A percentile compares a stretch with the other conserved stretches of the same genome.
These are phyloP conservation scores for Cercospora berteroae DNA, from an alignment of 2,329 filamentous ascomycete species.

Conservation along the genomic window DNA sequence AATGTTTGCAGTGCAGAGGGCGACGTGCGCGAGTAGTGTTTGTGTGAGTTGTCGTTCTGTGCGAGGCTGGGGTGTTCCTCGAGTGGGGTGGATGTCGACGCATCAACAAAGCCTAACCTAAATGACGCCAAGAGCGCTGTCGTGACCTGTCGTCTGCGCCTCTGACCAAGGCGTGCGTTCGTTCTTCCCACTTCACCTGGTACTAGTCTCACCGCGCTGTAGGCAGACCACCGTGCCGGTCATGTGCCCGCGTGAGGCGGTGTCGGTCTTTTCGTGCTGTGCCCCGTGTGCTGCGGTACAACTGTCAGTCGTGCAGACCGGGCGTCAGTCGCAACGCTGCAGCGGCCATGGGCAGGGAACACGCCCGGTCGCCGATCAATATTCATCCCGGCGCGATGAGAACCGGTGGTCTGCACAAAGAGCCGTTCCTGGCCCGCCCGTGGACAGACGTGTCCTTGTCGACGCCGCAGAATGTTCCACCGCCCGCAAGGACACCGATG, in stretches of 20 bases:
- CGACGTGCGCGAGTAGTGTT: not conserved
- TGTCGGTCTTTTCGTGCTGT: not conserved
- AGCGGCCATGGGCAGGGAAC: not conserved
- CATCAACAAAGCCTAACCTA: constrained; percentile 4
- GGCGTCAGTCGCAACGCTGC: not conserved
- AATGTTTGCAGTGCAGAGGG: not conserved
- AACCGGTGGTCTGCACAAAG: not conserved
- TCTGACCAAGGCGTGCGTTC: not conserved
- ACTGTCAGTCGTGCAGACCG: not conserved
- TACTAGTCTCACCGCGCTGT: not conserved
- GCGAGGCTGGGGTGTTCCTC: constrained; percentile 5
- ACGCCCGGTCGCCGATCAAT: not conserved
- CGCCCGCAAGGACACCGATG: not conserved
- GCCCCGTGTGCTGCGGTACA: not conserved
- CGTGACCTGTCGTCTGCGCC: constrained; percentile 2
- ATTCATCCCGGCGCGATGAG: not conserved
- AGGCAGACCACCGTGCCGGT: not conserved
- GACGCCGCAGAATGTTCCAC: not conserved
- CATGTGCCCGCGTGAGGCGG: not conserved
- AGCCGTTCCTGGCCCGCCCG: not conserved
- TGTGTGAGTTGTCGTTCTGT: not conserved
- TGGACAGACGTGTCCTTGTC: not conserved
- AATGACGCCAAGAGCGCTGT: not conserved
- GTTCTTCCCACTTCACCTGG: not conserved
- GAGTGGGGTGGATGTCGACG: constrained; percentile 4